phyloP scores from a whole-genome alignment of 108 stramenopile genomes.

The Bacterosira constricta region DNA sequence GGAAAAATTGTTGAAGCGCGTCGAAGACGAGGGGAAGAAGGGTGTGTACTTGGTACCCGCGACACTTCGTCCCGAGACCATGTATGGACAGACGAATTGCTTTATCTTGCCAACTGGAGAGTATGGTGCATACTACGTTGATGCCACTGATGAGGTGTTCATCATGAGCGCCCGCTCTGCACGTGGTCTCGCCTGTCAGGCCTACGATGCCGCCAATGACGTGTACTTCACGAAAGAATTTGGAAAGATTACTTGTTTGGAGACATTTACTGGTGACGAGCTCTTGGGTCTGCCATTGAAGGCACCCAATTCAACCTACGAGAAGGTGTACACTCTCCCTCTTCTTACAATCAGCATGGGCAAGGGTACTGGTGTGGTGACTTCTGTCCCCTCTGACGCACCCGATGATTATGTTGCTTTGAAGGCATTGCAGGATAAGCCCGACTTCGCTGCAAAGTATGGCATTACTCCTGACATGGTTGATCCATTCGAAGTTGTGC shows the following conservation, averaged over 20 bases:
- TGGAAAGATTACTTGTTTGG: slow-evolving; percentile 80
- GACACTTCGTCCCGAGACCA: slow-evolving; percentile 98
- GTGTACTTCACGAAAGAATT: slow-evolving; percentile 82
- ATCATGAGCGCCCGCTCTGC: slow-evolving; percentile 93
- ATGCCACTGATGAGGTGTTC: slow-evolving; percentile 88
- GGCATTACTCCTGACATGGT: slow-evolving; percentile 95
- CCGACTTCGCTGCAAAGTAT: slow-evolving; percentile 95
- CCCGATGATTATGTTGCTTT: slow-evolving; percentile 98
- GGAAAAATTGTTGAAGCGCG: slow-evolving; percentile 58
- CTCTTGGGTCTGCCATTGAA: slow-evolving; percentile 92
- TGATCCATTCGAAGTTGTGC: slow-evolving; percentile 90
- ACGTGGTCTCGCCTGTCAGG: slow-evolving; percentile 92
- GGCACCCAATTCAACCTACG: slow-evolving; percentile 94
- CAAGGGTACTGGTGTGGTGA: slow-evolving; percentile 99
- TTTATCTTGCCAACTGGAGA: slow-evolving; percentile 96
- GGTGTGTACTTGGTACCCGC: slow-evolving; percentile 95
- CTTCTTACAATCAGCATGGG: slow-evolving; percentile 96
- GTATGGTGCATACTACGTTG: slow-evolving; percentile 95
- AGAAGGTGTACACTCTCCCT: slow-evolving; percentile 95
- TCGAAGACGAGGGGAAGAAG: slow-evolving; percentile 43
- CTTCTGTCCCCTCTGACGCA: slow-evolving; percentile 98
- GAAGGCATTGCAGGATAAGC: slow-evolving; percentile 93
- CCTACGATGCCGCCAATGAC: slow-evolving; percentile 61
- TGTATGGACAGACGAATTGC: slow-evolving; percentile 99
- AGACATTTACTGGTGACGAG: slow-evolving; percentile 88